Percentiles rank a stretch among this genome's conserved stretches.
These are phyloP conservation scores for Rhizopogon hawkerae DNA, from an alignment of 1,284 basidiomycete species.

Conservation along the genomic window DNA sequence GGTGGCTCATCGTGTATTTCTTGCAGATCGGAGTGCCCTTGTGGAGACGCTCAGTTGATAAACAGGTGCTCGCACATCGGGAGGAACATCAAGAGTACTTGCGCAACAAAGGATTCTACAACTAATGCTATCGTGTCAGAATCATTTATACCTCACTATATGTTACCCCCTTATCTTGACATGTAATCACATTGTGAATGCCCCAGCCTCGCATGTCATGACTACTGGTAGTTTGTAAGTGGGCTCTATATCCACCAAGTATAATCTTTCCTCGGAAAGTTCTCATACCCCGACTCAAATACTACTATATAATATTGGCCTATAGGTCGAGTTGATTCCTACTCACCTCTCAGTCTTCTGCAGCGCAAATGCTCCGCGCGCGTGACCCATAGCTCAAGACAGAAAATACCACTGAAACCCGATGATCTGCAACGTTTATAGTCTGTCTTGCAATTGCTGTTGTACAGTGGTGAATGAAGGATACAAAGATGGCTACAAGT, in stretches of 20 bases:
- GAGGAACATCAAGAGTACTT: constrained; percentile 24
- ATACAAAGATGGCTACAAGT: constrained; percentile 8
- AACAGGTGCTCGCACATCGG: constrained; percentile 19
- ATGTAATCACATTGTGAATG: no score
- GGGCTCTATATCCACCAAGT: no score
- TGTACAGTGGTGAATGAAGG: constrained; percentile 19
- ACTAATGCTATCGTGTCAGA: background rate
- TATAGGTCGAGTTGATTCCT: no score
- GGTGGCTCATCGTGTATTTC: background rate
- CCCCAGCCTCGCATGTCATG: no score
- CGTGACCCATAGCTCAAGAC: background rate
- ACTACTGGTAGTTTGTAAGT: no score
- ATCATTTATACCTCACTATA: background rate
- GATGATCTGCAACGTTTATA: background rate
- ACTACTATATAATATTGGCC: no score
- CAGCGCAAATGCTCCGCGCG: background rate
- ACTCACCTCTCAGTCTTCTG: no score
- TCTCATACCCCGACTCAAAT: no score
- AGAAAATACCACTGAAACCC: background rate
- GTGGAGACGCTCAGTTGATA: constrained; percentile 26
- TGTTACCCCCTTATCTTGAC: no score
- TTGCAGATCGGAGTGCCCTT: constrained; percentile 24
- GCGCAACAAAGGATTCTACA: constrained; percentile 21
- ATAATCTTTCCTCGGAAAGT: no score
- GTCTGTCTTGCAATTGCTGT: constrained; percentile 12